These are phyloP conservation scores for Dothistroma pini DNA, from an alignment of 2,329 filamentous ascomycete genomes.

Conservation along the genomic window DNA sequence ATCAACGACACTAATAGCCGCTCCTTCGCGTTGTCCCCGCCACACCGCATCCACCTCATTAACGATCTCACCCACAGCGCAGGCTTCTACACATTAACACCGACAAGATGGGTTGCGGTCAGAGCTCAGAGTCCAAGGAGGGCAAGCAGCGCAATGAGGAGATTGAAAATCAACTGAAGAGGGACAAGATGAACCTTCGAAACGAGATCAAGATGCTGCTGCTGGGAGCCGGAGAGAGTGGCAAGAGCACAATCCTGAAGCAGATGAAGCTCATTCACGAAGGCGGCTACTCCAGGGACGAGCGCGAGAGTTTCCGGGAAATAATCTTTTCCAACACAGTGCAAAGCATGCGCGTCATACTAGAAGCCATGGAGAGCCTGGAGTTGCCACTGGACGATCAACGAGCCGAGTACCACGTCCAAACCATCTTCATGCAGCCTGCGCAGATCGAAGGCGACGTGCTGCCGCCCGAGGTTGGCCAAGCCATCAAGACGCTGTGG, in stretches of 20 bases:
- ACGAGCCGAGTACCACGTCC: constrained; percentile 92
- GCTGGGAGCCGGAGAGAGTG: constrained; percentile 96
- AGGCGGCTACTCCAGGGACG: constrained; percentile 94
- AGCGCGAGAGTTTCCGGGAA: constrained; percentile 67
- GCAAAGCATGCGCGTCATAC: constrained; percentile 66
- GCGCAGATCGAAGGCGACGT: constrained; percentile 95
- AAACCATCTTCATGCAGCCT: constrained; percentile 98
- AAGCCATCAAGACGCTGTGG: constrained; percentile 89
- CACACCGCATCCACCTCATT: not conserved
- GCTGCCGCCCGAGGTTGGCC: constrained; percentile 88
- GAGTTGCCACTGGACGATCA: constrained; percentile 84
- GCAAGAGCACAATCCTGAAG: constrained; percentile 91
- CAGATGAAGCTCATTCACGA: constrained; percentile 99
- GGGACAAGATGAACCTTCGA: constrained; percentile 96
- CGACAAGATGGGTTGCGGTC: constrained; percentile 95
- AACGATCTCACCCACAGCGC: constrained; percentile 6
- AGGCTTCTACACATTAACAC: constrained; percentile 26
- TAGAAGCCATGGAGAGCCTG: constrained; percentile 66
- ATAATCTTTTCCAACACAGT: constrained; percentile 71
- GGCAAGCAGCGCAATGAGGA: constrained; percentile 99
- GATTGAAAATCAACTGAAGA: constrained; percentile 99
- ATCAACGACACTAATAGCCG: not conserved
- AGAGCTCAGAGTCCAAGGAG: constrained; percentile 99
- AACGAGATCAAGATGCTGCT: constrained; percentile 99
- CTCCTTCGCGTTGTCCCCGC: not conserved